These are phyloP conservation scores for Lanmaoa rubissima DNA, from an alignment of 768 basidiomycete genomes.

Conservation along the genomic window DNA sequence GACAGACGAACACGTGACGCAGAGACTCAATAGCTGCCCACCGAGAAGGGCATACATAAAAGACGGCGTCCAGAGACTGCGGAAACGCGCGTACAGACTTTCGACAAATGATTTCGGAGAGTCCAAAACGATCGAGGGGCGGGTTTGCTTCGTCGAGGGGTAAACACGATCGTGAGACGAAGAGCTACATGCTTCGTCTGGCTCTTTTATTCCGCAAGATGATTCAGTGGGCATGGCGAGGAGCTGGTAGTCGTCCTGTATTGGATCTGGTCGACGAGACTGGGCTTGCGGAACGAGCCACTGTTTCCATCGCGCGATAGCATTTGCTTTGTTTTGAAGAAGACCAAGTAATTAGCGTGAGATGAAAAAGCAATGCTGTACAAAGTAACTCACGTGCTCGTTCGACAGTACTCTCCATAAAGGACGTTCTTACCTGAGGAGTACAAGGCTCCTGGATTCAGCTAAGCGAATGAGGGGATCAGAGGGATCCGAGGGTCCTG, in stretches of 20 bases:
- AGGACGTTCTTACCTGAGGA: neutral
- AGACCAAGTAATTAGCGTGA: neutral
- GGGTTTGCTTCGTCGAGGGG: slow-evolving; percentile 1
- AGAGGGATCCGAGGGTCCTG: neutral
- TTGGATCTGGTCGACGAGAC: slow-evolving; percentile 10
- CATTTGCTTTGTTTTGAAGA: slow-evolving; percentile 4
- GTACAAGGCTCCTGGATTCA: neutral
- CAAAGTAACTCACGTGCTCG: slow-evolving; percentile 9
- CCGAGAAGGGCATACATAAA: slow-evolving; percentile 29
- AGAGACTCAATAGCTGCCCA: slow-evolving; percentile 26
- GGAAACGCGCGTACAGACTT: slow-evolving; percentile 20
- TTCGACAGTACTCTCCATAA: slow-evolving; percentile 13
- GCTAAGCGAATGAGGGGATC: neutral
- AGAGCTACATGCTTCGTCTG: slow-evolving; percentile 1
- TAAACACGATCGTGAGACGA: neutral
- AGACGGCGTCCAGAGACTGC: slow-evolving; percentile 30
- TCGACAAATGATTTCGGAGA: slow-evolving; percentile 19
- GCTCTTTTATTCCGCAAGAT: slow-evolving; percentile 5
- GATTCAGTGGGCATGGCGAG: slow-evolving; percentile 10
- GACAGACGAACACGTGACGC: slow-evolving; percentile 38
- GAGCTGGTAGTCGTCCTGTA: slow-evolving; percentile 24
- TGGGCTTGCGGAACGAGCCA: slow-evolving; percentile 9
- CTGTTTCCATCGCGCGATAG: slow-evolving; percentile 13
- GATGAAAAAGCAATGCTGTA: neutral
- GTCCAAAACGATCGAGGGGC: slow-evolving; percentile 18